These are phyloP conservation scores for Psilocybe sp. DNA, from an alignment of 768 basidiomycete species.

Conservation along the genomic window DNA sequence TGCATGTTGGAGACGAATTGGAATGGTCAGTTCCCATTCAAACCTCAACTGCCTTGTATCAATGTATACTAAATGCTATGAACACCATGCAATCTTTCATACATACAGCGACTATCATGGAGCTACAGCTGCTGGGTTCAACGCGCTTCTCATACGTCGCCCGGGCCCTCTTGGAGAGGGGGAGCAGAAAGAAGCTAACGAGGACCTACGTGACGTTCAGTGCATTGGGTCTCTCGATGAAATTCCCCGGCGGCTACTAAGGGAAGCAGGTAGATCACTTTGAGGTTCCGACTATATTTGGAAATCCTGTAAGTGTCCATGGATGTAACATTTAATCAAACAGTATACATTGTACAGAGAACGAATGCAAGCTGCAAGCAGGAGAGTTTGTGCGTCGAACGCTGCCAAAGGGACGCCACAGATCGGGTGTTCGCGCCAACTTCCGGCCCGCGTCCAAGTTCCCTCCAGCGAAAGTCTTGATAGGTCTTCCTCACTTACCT, in stretches of 20 bases:
- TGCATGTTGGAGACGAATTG: constrained; percentile 80
- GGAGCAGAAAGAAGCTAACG: constrained; percentile 39
- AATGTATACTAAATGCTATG: not conserved
- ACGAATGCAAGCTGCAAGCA: no score
- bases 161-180: constrained; percentile 44
- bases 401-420: no score
- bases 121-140: constrained; percentile 51
- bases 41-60: not conserved
- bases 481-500: no score
- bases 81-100: constrained; percentile 1
- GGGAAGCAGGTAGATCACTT: not conserved
- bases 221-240: constrained; percentile 33
- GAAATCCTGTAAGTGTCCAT: no score
- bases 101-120: constrained; percentile 62
- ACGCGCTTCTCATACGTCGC: constrained; percentile 57
- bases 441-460: no score
- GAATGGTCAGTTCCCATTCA: constrained; percentile 44
- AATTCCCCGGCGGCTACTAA: constrained; percentile 6
- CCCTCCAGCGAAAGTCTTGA: no score
- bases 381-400: no score
- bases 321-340: no score
- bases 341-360: no score
- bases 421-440: no score
- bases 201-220: constrained; percentile 32
- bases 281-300: not conserved